phyloP scores from a whole-genome alignment of 1,284 basidiomycete species.

The Boletus holoroseus region DNA sequence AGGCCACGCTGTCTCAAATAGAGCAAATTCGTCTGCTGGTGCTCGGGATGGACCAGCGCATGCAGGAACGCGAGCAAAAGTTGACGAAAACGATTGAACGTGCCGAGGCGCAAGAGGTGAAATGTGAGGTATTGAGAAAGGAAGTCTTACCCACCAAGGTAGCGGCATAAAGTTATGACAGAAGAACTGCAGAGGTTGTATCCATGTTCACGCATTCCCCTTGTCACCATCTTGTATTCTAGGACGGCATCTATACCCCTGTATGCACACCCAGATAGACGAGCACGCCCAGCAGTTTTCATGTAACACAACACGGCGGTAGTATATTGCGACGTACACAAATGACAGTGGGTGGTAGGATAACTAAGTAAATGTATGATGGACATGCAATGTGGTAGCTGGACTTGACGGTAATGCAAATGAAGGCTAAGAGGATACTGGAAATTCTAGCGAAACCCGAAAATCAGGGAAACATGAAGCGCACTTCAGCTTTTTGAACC shows the following conservation, averaged over 20 bases:
- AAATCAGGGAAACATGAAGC: slow-evolving; percentile 26
- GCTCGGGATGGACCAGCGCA: slow-evolving; percentile 70
- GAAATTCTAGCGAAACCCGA: slow-evolving; percentile 28
- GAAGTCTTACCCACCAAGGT: slow-evolving; percentile 21
- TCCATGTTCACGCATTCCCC: slow-evolving; percentile 13
- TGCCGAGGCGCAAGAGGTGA: slow-evolving; percentile 54
- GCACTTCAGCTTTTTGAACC: slow-evolving; percentile 28
- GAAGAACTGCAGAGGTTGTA: slow-evolving; percentile 1
- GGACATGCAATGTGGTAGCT: slow-evolving; percentile 26
- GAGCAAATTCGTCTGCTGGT: slow-evolving; percentile 67
- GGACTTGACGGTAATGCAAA: slow-evolving; percentile 26
- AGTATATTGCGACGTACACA: slow-evolving; percentile 30
- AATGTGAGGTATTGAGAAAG: slow-evolving; percentile 29
- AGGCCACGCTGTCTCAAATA: slow-evolving; percentile 48
- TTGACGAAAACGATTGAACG: slow-evolving; percentile 53
- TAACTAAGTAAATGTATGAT: slow-evolving; percentile 20
- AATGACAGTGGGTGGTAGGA: slow-evolving; percentile 27
- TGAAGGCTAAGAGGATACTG: slow-evolving; percentile 20
- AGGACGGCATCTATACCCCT: slow-evolving; percentile 17
- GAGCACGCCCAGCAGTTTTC: not conserved
- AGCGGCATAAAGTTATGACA: not conserved
- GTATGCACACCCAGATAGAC: slow-evolving; percentile 4
- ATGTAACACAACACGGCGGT: slow-evolving; percentile 21
- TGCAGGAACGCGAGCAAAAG: slow-evolving; percentile 60
- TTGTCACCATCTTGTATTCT: slow-evolving; percentile 22